Base-by-base conservation (phyloP, 768 basidiomycete genomes). In the Lentinula sp. region DNA sequence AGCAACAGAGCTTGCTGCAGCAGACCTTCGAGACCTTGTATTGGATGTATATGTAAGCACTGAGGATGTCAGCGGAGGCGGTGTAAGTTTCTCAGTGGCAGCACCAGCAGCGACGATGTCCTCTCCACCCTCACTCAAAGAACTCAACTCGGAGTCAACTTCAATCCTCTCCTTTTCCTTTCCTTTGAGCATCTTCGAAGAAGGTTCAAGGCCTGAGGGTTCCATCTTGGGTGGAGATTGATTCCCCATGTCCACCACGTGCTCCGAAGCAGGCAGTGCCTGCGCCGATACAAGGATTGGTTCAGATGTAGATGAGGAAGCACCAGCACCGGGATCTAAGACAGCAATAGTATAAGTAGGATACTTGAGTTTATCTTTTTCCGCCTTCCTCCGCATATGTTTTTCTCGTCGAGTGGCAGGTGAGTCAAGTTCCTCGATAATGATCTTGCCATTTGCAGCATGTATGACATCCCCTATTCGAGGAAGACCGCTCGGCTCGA, bases 341-440 rank as follows among this genome's bases (percentile, higher is more conserved):
- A 10, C 32, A 18, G 61, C 67, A 1, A n/a, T 16, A 34, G 50
- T 51, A 13, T 6, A 32, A 18, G 50, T n/a, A 56, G 64, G 60
- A 18, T 65, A 61, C 46, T 65, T 69, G 51, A 67, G 69, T 63
- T 70, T 73, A 60, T 76, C 75, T 1, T 71, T 71, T 60, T 74
- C 71, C n/a, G 67, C 78, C 67, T 80, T 84, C 55, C 72, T 75
- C 7, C 78, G 76, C 61, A 74, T 70, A 18, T 76, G 76, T 71
- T 86, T 88, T 70, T 83, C 78, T 54, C 81, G 78, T 4, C 89
- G 82, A 43, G 82, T 86, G 3, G 80, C 80, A 39, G 89, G 89
- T 5, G 89, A 86, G 66, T 90, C 89, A 23, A 91, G 75, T 62
- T 84, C 83, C 67, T 91, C 88, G 60, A 91, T 81, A 59, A 89